Evolutionary conservation across 257 asterid genomes (phyloP), one percentile per base, ranked within the genome.

Genomic region (Plantago major): DNA sequence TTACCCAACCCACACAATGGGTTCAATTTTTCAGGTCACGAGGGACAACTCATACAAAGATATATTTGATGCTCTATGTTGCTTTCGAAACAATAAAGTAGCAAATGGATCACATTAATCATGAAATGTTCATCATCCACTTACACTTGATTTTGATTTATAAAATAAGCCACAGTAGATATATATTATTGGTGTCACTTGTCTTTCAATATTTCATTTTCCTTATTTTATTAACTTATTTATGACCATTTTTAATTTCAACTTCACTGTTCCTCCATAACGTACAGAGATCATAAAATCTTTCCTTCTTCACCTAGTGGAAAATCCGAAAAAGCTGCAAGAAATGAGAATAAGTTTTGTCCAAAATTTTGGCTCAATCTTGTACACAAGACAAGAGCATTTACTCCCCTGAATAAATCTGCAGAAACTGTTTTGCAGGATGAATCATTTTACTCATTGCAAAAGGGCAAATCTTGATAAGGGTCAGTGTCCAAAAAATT

Each of bases 281-380:
- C 33, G 19, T 40, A 11, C 58, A 53, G 42, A 53, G 42, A 53
- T 53, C 11, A 53, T 53, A 4, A 53, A 40, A 53, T 16, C 42
- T 53, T 53, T 55, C 14, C 45, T 55, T 55, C 26, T 22, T 43
- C 15, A 11, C 22, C 26, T 55, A 17, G 61, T 30, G 61, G 61
- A 55, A 55, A 55, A 55, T 53, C 58, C 14, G n/a, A 6, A 53
- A 53, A 53, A 26, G 58, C 58, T 53, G 58, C 58, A 37, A 55
- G 13, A 55, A 14, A 28, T 37, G 19, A 55, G 26, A 28, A 28
- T 10, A 30, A 55, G 46, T 30, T 53, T 53, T 53, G 58, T 53
- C 30, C 58, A 37, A 55, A 10, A 14, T 6, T 28, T 30, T 55
- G 44, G 60, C 61, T 55, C 61, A 33, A 7, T 55, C 7, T 13